Evolutionary conservation across 140 eudicot species (phyloP).

Genomic region (Oenanthe javanica): DNA sequence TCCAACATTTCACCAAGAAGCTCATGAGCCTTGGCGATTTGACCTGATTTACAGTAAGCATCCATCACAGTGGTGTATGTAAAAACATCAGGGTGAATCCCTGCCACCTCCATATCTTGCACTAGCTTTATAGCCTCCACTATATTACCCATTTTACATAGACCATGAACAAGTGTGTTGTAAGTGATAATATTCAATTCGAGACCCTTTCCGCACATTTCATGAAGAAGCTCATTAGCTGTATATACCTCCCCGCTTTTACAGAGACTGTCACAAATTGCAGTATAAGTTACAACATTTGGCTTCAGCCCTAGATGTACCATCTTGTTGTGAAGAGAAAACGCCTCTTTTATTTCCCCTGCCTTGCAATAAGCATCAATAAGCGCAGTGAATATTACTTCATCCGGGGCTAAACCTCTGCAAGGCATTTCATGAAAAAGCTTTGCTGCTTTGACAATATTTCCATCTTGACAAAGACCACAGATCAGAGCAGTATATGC

Average conservation of each 20-base stretch:
- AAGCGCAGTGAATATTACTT: constrained; percentile 63
- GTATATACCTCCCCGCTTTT: constrained; percentile 77
- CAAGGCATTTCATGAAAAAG: constrained; percentile 56
- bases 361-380: constrained; percentile 91
- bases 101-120: constrained; percentile 73
- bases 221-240: constrained; percentile 82
- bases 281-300: constrained; percentile 79
- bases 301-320: constrained; percentile 61
- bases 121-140: constrained; percentile 57
- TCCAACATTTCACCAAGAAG: constrained; percentile 67
- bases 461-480: constrained; percentile 60
- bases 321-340: constrained; percentile 88
- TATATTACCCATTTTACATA: constrained; percentile 69
- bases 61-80: constrained; percentile 93
- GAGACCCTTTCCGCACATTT: constrained; percentile 73
- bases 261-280: constrained; percentile 84
- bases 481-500: constrained; percentile 69
- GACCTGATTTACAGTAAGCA: constrained; percentile 79
- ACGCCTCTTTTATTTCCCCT: constrained; percentile 63
- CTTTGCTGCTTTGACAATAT: constrained; percentile 51
- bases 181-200: constrained; percentile 70
- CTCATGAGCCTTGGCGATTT: constrained; percentile 63
- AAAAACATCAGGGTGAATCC: constrained; percentile 55
- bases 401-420: constrained; percentile 56
- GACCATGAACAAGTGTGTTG: constrained; percentile 86